Evolutionary conservation across 345 rosid species (phyloP), one percentile per base, ranked within the genome.

Genomic region (Dovyalis caffra): DNA sequence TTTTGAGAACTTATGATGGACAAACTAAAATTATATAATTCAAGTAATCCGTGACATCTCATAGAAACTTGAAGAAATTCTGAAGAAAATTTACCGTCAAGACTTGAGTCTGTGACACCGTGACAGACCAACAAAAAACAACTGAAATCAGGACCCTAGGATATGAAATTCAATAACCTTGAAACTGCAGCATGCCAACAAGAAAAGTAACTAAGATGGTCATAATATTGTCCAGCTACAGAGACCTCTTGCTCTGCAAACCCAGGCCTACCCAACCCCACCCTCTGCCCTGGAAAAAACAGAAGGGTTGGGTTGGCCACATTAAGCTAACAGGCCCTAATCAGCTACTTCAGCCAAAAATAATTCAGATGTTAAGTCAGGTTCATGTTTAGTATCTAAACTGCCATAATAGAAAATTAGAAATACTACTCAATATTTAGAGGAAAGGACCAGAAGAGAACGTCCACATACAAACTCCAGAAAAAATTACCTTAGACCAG

Each of bases 401-500:
- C 65, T 4, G 7, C 2, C 11, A 23, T 6, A 26, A 37, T 28
- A 74, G 6, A 58, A 57, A 6, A 5, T 16, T 11, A 58, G 28
- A 35, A 74, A 26, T 15, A 57, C 32, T 21, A 49, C 57, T 18
- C 23, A 0, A 49, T 49, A 6, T 51, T 20, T 51, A 18, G 23
- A 51, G 5, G 51, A 56, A 18, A 29, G 40, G 35, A 25, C 53
- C 9, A 29, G 62, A 14, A 72, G 53, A 45, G 6, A 70, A 47
- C 38, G 12, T 63, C 57, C 57, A 18, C 57, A 16, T 32, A 49
- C 67, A 43, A 29, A 20, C 26, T 72, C 60, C 28, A 51, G 25
- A 12, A 53, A 16, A 47, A 21, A 73, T 76, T 81, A 95, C 98
- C 99, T 90, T 34, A 93, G 78, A 73, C 98, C 94, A 47, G 88